A percentile compares a stretch with the other conserved stretches of the same genome.
Evolutionary conservation across 805 yeast genomes (phyloP).

Genomic region (Saccharomycopsis fodiens): DNA sequence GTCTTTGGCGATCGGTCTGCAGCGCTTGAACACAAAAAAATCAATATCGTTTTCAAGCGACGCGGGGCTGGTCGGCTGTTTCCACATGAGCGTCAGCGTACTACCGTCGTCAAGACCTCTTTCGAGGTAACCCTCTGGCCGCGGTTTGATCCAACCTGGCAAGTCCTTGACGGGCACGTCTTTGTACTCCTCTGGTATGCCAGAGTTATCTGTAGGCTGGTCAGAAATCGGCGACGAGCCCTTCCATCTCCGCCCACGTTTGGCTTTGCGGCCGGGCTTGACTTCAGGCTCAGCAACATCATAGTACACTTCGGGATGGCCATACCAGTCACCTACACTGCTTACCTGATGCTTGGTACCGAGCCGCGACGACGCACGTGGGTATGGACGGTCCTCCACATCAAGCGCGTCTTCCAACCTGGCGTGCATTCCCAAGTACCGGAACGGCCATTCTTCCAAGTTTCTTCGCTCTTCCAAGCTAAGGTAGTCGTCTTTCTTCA

Average conservation of each 20-base stretch:
- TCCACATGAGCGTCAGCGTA: constrained; percentile 66
- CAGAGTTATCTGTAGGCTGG: constrained; percentile 22
- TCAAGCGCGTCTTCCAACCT: constrained; percentile 72
- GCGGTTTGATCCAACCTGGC: constrained; percentile 71
- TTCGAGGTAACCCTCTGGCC: constrained; percentile 76
- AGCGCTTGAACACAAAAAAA: constrained; percentile 40
- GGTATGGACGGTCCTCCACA: constrained; percentile 69
- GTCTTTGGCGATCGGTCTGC: constrained; percentile 48
- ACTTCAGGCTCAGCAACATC: constrained; percentile 29
- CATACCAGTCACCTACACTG: constrained; percentile 56
- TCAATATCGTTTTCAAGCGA: constrained; percentile 35
- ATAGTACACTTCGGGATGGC: constrained; percentile 59
- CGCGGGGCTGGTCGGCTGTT: constrained; percentile 29
- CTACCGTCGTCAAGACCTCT: constrained; percentile 65
- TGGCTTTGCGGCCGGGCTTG: constrained; percentile 8
- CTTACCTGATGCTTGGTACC: constrained; percentile 73
- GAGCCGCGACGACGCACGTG: constrained; percentile 69
- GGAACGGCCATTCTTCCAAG: constrained; percentile 71
- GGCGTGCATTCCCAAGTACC: constrained; percentile 73
- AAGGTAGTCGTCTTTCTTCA: constrained; percentile 36
- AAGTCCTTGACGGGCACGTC: constrained; percentile 37
- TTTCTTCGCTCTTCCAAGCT: constrained; percentile 42
- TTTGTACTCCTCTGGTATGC: constrained; percentile 41
- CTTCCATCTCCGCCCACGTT: constrained; percentile 7
- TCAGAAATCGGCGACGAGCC: constrained; percentile 1